phyloP scores from a whole-genome alignment of 2,329 filamentous ascomycete genomes.

The Exophiala mesophila region DNA sequence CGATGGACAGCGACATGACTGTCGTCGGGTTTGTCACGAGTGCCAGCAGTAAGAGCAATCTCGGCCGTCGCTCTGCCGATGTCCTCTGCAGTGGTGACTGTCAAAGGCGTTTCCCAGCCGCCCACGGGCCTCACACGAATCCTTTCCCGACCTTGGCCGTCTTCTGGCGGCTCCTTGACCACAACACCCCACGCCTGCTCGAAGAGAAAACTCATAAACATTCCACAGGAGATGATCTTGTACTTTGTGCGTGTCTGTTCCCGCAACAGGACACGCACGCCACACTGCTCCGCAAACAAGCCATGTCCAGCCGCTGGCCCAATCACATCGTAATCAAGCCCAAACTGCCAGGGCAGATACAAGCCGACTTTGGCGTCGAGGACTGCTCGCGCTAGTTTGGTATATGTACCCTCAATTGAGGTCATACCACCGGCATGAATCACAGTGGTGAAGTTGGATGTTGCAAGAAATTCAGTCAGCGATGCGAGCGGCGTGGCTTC shows the following conservation, averaged over 20 bases:
- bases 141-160: constrained; percentile 17
- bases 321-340: constrained; percentile 65
- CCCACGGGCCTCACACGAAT: constrained; percentile 51
- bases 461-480: constrained; percentile 41
- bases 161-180: constrained; percentile 34
- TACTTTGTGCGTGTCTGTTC: constrained; percentile 49
- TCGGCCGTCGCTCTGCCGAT: constrained; percentile 59
- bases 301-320: constrained; percentile 53
- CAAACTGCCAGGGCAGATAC: constrained; percentile 70
- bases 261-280: constrained; percentile 51
- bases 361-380: constrained; percentile 47
- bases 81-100: constrained; percentile 58
- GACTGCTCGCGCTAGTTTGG: constrained; percentile 54
- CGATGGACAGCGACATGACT: constrained; percentile 33
- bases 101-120: constrained; percentile 58
- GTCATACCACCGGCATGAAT: constrained; percentile 60
- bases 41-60: constrained; percentile 49
- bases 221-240: constrained; percentile 63
- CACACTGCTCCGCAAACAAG: constrained; percentile 64
- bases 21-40: constrained; percentile 24
- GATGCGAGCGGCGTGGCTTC: constrained; percentile 28
- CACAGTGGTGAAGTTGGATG: constrained; percentile 37
- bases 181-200: constrained; percentile 59
- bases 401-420: constrained; percentile 50
- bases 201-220: constrained; percentile 69